Evolutionary conservation across 768 basidiomycete species (phyloP), one percentile per base, ranked within the genome.

Genomic region (Xerocomellus chrysenteron): DNA sequence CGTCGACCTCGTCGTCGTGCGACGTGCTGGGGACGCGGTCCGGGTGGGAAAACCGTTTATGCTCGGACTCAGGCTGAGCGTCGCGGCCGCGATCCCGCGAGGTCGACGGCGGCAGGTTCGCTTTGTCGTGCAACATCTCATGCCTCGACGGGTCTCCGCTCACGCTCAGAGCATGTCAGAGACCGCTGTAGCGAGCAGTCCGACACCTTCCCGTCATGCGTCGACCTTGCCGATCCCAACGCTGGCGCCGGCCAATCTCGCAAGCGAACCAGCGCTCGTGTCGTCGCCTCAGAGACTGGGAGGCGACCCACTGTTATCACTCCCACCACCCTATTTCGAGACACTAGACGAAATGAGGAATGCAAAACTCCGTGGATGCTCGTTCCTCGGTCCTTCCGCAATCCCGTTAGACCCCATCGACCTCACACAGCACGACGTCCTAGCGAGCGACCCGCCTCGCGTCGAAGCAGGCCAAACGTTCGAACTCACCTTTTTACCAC

Each of bases 71-170:
- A 74, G 79, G 3, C 71, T 91, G 14, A 77, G 79, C 24, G 65
- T 87, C 28, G 78, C 82, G 4, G 78, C 80, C 10, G 60, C 70
- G 8, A 63, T 80, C n/a, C 76, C 77, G 4, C 65, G 35, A 2
- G 60, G 5, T 57, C 73, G 35, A 68, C 64, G 68, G 26, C 74
- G 75, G 45, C 78, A 85, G 24, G 65, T 75, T 7, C 60, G 86
- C 28, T 70, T 92, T 28, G 86, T 79, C 17, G 77, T 91, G 8
- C 91, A 93, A 62, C 87, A 88, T 62, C 71, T 89, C 14, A 78
- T 80, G 43, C 77, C 79, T 19, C 74, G 76, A 16, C 76, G 69
- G 11, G 58, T 60, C 21, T 50, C 61, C 12, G 43, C 64, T 37
- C 59, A 48, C 19, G 40, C 62, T 50, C 61, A 50, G 39, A 48